Evolutionary conservation across 1,284 basidiomycete species (phyloP).

Genomic region (Marasmius sp.): DNA sequence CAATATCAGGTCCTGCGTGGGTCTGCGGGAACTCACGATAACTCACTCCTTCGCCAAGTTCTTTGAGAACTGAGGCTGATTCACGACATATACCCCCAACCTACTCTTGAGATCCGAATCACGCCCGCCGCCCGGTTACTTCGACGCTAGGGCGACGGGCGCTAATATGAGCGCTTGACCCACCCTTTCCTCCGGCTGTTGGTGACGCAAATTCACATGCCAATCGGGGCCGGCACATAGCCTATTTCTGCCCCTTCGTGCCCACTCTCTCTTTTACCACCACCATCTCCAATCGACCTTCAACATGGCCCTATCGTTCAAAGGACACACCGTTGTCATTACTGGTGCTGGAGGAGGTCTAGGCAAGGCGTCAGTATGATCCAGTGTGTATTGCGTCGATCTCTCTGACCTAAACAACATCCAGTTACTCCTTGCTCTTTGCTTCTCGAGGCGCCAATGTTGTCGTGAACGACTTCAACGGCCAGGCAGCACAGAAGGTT

Average conservation of each 20-base stretch:
- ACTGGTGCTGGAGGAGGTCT: constrained; percentile 97
- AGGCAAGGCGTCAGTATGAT: constrained; percentile 75
- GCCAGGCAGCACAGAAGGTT: constrained; percentile 87
- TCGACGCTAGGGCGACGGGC: too few relatives aligned
- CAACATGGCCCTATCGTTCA: constrained; percentile 74
- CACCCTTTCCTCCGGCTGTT: too few relatives aligned
- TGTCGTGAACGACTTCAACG: constrained; percentile 94
- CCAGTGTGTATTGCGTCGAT: too few relatives aligned
- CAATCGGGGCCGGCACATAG: neutral
- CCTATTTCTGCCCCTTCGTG: neutral
- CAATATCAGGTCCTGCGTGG: too few relatives aligned
- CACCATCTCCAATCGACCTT: constrained; percentile 8
- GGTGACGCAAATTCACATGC: neutral
- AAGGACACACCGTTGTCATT: constrained; percentile 90
- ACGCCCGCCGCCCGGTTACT: too few relatives aligned
- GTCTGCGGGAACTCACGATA: too few relatives aligned
- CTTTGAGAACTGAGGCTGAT: too few relatives aligned
- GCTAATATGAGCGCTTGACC: too few relatives aligned
- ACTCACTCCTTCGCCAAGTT: too few relatives aligned
- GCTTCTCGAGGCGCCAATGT: constrained; percentile 91
- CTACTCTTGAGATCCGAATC: too few relatives aligned
- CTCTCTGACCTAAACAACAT: neutral
- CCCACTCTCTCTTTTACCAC: constrained; percentile 1
- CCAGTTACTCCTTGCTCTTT: constrained; percentile 88
- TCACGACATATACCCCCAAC: too few relatives aligned